Evolutionary conservation across 441 rosid species (phyloP).

Genomic region (Aquilaria agallochum): DNA sequence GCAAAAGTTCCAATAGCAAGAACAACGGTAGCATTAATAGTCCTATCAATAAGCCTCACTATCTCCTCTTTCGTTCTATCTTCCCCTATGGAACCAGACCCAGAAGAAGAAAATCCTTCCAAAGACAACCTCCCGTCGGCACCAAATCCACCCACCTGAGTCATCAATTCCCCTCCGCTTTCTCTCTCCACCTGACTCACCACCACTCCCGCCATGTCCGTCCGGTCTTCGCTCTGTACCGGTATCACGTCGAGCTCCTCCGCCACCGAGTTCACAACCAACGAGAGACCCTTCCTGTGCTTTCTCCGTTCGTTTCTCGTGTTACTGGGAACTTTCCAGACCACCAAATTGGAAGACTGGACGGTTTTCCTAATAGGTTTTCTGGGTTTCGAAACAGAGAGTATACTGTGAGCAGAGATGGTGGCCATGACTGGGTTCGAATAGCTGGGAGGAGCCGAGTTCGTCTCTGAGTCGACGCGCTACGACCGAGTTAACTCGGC

Average conservation of each 20-base stretch:
- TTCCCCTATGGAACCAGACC: constrained; percentile 30
- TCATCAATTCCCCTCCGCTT: constrained; percentile 31
- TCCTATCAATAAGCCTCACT: constrained; percentile 50
- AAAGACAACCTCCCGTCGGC: constrained; percentile 59
- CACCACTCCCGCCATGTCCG: constrained; percentile 47
- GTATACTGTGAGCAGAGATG: constrained; percentile 42
- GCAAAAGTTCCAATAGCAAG: constrained; percentile 79
- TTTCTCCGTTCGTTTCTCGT: constrained; percentile 36
- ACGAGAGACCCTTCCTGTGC: constrained; percentile 10
- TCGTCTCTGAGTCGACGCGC: constrained; percentile 18
- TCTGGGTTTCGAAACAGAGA: constrained; percentile 45
- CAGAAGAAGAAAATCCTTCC: constrained; percentile 64
- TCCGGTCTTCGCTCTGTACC: constrained; percentile 46
- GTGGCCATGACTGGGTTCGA: constrained; percentile 43
- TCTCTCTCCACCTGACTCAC: constrained; percentile 41
- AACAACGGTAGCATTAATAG: constrained; percentile 68
- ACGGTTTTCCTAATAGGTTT: constrained; percentile 20
- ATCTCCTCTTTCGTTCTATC: constrained; percentile 28
- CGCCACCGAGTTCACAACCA: constrained; percentile 35
- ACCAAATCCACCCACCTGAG: constrained; percentile 58
- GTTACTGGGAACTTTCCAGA: constrained; percentile 22
- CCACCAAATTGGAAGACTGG: constrained; percentile 13
- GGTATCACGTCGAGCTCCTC: constrained; percentile 67
- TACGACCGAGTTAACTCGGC: constrained; percentile 28
- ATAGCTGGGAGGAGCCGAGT: constrained; percentile 14